Percentiles rank a stretch among this genome's conserved stretches.
Conservation (phyloP, 2,329 filamentous ascomycete species). For the Xylariaceae sp. region DNA sequence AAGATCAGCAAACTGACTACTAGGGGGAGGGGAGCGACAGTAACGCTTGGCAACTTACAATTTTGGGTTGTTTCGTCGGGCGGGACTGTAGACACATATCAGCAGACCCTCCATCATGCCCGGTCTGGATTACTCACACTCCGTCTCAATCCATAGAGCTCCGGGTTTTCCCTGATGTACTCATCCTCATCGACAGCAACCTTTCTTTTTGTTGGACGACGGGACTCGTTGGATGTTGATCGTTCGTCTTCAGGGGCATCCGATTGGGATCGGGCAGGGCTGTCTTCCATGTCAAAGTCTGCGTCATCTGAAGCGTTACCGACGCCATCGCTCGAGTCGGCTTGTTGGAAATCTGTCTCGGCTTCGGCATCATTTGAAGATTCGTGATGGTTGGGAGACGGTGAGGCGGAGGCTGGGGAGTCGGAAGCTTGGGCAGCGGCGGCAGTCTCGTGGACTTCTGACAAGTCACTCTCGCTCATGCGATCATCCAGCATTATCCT, state of each 20-base stretch:
- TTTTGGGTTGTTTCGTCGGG: constrained; percentile 48
- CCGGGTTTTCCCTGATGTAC: constrained; percentile 83
- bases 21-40: too few species aligned
- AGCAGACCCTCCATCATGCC: constrained; percentile 19
- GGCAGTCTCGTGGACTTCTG: constrained; percentile 58
- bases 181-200: constrained; percentile 63
- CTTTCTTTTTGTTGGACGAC: constrained; percentile 67
- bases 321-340: constrained; percentile 38
- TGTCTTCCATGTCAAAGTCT: constrained; percentile 70
- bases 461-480: constrained; percentile 67
- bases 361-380: constrained; percentile 28
- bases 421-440: constrained; percentile 38
- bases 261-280: constrained; percentile 40
- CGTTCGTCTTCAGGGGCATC: constrained; percentile 43
- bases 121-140: constrained; percentile 62
- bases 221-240: constrained; percentile 65
- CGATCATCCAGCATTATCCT: constrained; percentile 30
- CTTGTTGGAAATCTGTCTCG: constrained; percentile 26
- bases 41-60: constrained; percentile 35
- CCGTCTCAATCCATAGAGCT: constrained; percentile 86
- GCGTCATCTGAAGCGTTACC: constrained; percentile 55
- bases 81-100: constrained; percentile 39
- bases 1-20: too few species aligned
- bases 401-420: constrained; percentile 36
- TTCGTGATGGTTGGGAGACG: constrained; percentile 30